Base-by-base conservation (phyloP, 176 grass and related monocot species). In the Typha latifolia region DNA sequence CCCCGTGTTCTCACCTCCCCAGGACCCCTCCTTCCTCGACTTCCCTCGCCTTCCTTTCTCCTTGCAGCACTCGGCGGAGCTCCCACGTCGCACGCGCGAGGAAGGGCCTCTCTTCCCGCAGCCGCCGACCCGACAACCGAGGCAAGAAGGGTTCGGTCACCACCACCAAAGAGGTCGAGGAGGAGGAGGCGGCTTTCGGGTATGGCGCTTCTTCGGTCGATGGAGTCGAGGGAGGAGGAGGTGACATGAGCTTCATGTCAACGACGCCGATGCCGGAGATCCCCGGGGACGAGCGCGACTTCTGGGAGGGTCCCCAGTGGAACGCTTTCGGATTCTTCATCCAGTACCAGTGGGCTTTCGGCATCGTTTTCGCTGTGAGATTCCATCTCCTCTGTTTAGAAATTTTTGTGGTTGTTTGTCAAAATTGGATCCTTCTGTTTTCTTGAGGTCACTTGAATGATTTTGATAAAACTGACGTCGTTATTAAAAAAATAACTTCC, bases 281-380 rank as follows among this genome's bases (percentile, higher is more conserved):
- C 47, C 73, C 67, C 32, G 86, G 84, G 61, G 81, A 79, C 69
- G 84, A 68, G 64, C 62, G 74, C 4, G 72, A 87, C 49, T 90
- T 99, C 77, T 93, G 89, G 86, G 89, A 99, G 71, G 89, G 89
- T 0, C 64, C 73, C 7, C 81, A 85, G 66, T 83, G 74, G 94
- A 76, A 93, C 2, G 14, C 63, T 32, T 64, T 99, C 53, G 89
- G 94, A 62, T 99, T 99, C 76, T 82, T 93, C 72, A 53, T 93
- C 12, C 81, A 90, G 81, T 99, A 99, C 71, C 69, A 82, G 69
- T 99, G 94, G 94, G 94, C 81, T 14, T 93, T 99, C 76, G 89
- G 94, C 64, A 68, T 99, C 84, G 49, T 86, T 48, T 99, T 93
- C 55, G 79, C 86, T 9, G 94, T 93, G 69, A 84, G 86, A 48